These are phyloP conservation scores for Parascedosporium putredinis DNA, from an alignment of 2,329 filamentous ascomycete genomes.

Conservation along the genomic window DNA sequence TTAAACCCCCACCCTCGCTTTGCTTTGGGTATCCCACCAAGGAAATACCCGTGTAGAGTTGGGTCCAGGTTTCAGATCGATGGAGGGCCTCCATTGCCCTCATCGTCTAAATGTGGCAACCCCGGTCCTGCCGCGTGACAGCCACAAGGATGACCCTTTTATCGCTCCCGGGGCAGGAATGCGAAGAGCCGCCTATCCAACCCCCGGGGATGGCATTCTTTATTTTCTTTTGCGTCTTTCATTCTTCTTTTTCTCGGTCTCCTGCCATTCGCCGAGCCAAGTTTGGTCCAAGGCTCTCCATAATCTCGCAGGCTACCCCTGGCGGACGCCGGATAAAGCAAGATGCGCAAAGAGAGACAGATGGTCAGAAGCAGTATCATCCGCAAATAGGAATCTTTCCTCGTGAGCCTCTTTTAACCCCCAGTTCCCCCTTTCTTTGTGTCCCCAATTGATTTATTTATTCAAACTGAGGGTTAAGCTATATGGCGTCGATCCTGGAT, in stretches of 20 bases:
- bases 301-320: too few relatives aligned
- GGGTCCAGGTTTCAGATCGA: conserved; percentile 1
- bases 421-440: not conserved
- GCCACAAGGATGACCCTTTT: conserved; percentile 2
- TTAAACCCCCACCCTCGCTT: conserved; percentile 1
- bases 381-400: not conserved
- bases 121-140: not conserved
- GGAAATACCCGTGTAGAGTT: not conserved
- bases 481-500: too few relatives aligned
- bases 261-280: too few relatives aligned
- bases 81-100: not conserved
- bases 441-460: too few relatives aligned
- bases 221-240: too few relatives aligned
- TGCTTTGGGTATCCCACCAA: not conserved
- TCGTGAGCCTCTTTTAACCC: not conserved
- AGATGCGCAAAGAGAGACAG: not conserved
- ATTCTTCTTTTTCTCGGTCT: not conserved
- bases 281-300: too few relatives aligned
- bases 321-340: not conserved
- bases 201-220: too few relatives aligned
- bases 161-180: not conserved
- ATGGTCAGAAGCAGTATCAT: not conserved
- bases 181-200: not conserved
- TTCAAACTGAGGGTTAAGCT: too few relatives aligned
- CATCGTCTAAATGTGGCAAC: not conserved